Evolutionary conservation across 129 eudicot genomes (phyloP), one percentile per base, ranked within the genome.

Genomic region (Flaveria brownii): DNA sequence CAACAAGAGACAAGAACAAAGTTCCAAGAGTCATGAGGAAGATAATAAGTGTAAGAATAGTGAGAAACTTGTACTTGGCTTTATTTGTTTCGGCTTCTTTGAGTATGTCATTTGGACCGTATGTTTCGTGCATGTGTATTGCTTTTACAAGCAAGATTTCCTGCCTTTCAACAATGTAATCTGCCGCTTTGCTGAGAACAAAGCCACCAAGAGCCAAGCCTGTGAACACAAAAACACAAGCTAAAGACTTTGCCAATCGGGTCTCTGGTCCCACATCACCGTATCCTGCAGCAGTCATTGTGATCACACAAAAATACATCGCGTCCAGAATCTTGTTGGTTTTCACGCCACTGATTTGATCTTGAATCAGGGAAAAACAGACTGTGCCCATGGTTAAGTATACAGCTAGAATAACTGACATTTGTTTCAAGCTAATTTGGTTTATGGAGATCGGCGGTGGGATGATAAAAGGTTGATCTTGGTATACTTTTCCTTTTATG

Each of bases 221-320:
- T 11, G 81, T 81, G 49, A 92, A 92, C 9, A 92, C 94, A 77
- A 86, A 90, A 4, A 84, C 6, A 59, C 96, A 89, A 39, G 98
- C 84, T 25, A 90, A 85, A 45, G 79, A 54, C 46, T 90, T 92
- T 36, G 98, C 81, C 56, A 88, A 71, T 2, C 73, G 73, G 59
- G 87, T 88, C 5, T 81, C 49, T 11, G 98, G 98, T 4, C 88
- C 92, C 18, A 92, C 85, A 59, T 90, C 96, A 3, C 98, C 98
- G 76, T 92, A 92, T 49, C 98, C 96, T 71, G 88, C 91, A n/a
- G 98, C 88, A 2, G 98, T 92, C 98, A 92, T 92, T 26, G 98
- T 92, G 41, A 92, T 87, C 54, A 90, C 84, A 55, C 96, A 90
- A 51, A 92, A 85, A 64, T 92, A 92, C 12, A 92, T 47, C 0